Evolutionary conservation across 768 basidiomycete species (phyloP).

Genomic region (Rhodocollybia butyracea): DNA sequence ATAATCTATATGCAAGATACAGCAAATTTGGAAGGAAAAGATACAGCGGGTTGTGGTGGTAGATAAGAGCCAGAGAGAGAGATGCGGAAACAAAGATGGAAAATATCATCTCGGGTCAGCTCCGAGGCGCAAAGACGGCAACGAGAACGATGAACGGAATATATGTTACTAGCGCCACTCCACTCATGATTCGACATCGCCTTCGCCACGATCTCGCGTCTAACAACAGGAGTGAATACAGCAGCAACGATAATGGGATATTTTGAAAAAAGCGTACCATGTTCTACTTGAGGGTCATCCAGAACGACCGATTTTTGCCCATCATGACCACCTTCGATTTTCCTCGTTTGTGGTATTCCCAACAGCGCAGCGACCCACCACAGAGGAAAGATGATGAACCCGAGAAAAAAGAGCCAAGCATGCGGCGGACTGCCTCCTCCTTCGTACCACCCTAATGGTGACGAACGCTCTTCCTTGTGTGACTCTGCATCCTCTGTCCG

Average conservation of each 20-base stretch:
- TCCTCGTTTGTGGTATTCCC: conserved; percentile 50
- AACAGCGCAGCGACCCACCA: conserved; percentile 45
- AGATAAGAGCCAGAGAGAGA: neutral
- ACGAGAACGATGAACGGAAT: conserved; percentile 75
- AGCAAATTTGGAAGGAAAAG: neutral
- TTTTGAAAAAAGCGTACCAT: conserved; percentile 44
- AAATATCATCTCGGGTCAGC: neutral
- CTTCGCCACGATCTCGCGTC: conserved; percentile 73
- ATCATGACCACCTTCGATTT: conserved; percentile 47
- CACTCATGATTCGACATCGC: conserved; percentile 72
- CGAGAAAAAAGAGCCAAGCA: conserved; percentile 54
- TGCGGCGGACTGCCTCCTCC: conserved; percentile 34
- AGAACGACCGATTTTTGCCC: conserved; percentile 68
- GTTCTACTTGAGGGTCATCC: conserved; percentile 79
- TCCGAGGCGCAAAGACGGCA: conserved; percentile 50
- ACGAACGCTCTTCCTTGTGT: conserved; percentile 11
- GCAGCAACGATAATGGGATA: neutral
- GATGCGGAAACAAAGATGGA: neutral
- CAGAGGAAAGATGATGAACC: conserved; percentile 49
- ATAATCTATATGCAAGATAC: neutral
- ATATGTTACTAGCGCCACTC: conserved; percentile 68
- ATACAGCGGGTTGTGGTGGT: neutral
- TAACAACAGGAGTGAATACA: conserved; percentile 21
- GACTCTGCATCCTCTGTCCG: conserved; percentile 24
- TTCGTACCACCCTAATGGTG: conserved; percentile 12